phyloP scores from a whole-genome alignment of 2,329 filamentous ascomycete genomes.

The Lasiodiplodia sp. region DNA sequence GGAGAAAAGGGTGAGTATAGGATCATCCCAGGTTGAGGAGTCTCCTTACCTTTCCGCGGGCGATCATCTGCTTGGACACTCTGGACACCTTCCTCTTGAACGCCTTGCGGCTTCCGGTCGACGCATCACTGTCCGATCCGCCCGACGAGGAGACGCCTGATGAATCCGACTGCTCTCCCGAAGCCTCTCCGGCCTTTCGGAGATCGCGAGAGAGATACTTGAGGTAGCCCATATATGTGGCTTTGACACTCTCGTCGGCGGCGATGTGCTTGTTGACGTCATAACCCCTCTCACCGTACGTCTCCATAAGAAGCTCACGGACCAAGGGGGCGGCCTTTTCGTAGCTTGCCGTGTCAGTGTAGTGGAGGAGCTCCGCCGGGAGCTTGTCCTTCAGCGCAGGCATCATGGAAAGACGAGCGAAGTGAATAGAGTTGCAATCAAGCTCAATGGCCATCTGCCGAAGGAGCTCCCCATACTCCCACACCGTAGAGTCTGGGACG shows the following conservation, averaged over 20 bases:
- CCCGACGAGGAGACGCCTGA: conserved; percentile 9
- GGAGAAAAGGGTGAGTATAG: neutral
- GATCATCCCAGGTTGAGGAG: conserved; percentile 6
- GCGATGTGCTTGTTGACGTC: conserved; percentile 43
- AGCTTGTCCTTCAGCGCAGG: conserved; percentile 19
- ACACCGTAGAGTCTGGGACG: conserved; percentile 51
- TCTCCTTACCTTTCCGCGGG: conserved; percentile 35
- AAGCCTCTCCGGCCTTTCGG: conserved; percentile 15
- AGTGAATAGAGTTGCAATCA: conserved; percentile 44
- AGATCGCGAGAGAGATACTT: conserved; percentile 40
- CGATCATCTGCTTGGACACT: conserved; percentile 40
- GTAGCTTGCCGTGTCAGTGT: conserved; percentile 33
- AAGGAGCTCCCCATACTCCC: conserved; percentile 50
- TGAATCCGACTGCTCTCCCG: conserved; percentile 19
- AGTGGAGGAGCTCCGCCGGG: conserved; percentile 43
- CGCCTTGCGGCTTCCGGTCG: conserved; percentile 27
- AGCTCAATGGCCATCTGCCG: conserved; percentile 46
- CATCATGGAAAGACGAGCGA: conserved; percentile 42
- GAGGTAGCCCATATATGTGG: conserved; percentile 40
- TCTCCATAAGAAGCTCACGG: conserved; percentile 37
- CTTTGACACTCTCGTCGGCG: conserved; percentile 33
- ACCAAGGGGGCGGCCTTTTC: conserved; percentile 35
- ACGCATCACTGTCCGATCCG: conserved; percentile 28
- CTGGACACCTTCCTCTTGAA: conserved; percentile 39
- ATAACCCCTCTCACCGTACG: conserved; percentile 39